Percentiles rank a stretch among this genome's conserved stretches.
Evolutionary conservation across 805 yeast genomes (phyloP).

Genomic region (Cyberlindnera euphorbiae): DNA sequence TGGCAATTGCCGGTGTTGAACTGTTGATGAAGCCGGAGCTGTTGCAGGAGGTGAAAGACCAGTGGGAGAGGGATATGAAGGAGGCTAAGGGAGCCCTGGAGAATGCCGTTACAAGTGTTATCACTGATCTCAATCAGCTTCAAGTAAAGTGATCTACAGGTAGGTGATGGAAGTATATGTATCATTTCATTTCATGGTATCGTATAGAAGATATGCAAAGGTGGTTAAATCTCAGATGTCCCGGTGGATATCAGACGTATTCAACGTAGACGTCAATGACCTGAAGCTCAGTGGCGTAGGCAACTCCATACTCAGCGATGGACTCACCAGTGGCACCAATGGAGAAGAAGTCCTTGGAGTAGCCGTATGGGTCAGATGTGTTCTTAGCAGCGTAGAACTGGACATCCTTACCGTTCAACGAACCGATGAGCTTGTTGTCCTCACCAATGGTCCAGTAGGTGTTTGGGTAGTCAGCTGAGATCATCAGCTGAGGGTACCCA

Average conservation of each 20-base stretch:
- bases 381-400: conserved; percentile 39
- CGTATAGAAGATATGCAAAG: too few relatives aligned
- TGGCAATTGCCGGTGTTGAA: conserved; percentile 6
- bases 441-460: conserved; percentile 9
- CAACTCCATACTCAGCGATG: conserved; percentile 2
- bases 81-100: neutral
- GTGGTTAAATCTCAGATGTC: too few relatives aligned
- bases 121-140: too few relatives aligned
- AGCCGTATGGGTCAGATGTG: conserved; percentile 40
- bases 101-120: neutral
- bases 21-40: conserved; percentile 4
- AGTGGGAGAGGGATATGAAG: conserved; percentile 6
- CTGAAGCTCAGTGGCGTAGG: conserved; percentile 1
- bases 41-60: conserved; percentile 4
- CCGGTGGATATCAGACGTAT: too few relatives aligned
- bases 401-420: conserved; percentile 26
- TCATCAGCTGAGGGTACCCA: conserved; percentile 15
- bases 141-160: too few relatives aligned
- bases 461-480: conserved; percentile 10
- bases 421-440: conserved; percentile 25
- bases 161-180: too few relatives aligned
- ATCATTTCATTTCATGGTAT: too few relatives aligned
- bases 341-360: conserved; percentile 28
- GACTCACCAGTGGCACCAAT: conserved; percentile 26
- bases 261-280: too few relatives aligned